A percentile compares a stretch with the other conserved stretches of the same genome.
phyloP scores from a whole-genome alignment of 306 rosid species.

The Begonia loranthoides region DNA sequence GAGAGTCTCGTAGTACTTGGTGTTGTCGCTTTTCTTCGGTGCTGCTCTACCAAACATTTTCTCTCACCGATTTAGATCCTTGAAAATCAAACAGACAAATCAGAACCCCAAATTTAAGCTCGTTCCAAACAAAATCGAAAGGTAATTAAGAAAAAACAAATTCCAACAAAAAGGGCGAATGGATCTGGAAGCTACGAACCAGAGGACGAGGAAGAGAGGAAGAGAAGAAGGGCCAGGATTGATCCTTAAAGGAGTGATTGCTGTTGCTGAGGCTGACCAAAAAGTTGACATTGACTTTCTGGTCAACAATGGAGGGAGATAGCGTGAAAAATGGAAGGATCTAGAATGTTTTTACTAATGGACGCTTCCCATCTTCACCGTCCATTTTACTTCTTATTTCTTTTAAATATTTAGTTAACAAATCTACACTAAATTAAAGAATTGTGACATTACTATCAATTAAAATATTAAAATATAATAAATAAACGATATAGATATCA shows the following conservation, averaged over 20 bases:
- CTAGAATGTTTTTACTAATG: slow-evolving; percentile 7
- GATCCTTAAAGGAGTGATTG: not conserved
- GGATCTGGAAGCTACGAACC: slow-evolving; percentile 1
- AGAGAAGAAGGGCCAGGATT: slow-evolving; percentile 5
- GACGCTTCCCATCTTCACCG: no score
- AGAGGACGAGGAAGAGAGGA: slow-evolving; percentile 8
- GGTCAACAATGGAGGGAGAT: slow-evolving; percentile 2
- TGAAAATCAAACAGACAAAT: not conserved
- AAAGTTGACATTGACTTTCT: not conserved
- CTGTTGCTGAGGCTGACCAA: slow-evolving; percentile 3
- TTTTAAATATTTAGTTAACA: no score
- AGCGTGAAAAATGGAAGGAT: slow-evolving; percentile 4
- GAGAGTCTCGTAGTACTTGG: slow-evolving; percentile 35
- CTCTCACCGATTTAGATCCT: slow-evolving; percentile 8
- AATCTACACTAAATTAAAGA: no score
- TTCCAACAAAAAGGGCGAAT: not conserved
- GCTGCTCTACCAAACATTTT: slow-evolving; percentile 43
- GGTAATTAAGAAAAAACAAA: not conserved
- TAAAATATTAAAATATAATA: no score
- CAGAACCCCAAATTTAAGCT: not conserved
- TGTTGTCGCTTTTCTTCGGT: slow-evolving; percentile 42
- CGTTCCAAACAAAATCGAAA: no score
- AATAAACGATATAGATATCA: no score
- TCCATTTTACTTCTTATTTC: no score
- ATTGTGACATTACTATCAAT: no score